Evolutionary conservation across 352 stramenopile species (phyloP), one percentile per base, ranked within the genome.

Genomic region (Thalassiosira mediterranea): DNA sequence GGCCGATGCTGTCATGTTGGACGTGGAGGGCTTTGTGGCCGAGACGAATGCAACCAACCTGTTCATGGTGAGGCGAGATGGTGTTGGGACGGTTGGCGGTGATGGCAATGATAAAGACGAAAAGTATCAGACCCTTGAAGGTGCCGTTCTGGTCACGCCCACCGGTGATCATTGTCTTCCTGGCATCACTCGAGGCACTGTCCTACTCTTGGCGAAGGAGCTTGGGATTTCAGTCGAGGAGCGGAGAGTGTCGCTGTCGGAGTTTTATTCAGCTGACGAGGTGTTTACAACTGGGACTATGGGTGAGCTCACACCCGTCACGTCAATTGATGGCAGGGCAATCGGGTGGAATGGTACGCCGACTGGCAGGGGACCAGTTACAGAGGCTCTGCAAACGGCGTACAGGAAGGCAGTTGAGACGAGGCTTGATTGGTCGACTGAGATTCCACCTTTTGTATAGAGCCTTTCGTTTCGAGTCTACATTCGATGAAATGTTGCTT

Each of bases 21-120:
- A 94, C 72, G n/a, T 87, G 0, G 84, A 95, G 38, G 90, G 91
- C 19, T 95, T 87, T 68, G 90, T 95, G 0, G 78, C 49, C 13
- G 91, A 94, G 49, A 95, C 89, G 0, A 95, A 94, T 76, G 89
- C 90, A 7, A 93, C 90, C 28, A 95, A 95, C 51, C 81, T 95
- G 42, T 95, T 95, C 63, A 84, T 94, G 74, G 88, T 94, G 7
- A 81, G 93, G 38, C 77, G 77, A 34, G 75, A 91, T 75, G 72
- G 73, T 11, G 11, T 25, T 25, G 28, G 17, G 19, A 47, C n/a
- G 17, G 38, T 17, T 21, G 19, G 44, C 5, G 48, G 51, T 25
- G 25, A 19, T 17, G 21, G 19, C 19, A 13, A 64, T 3, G 29
- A 57, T 19, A 29, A 28, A n/a, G 57, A 13, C 21, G 48, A n/a